Evolutionary conservation across 2,329 filamentous ascomycete genomes (phyloP).

Genomic region (Botrytis deweyae): DNA sequence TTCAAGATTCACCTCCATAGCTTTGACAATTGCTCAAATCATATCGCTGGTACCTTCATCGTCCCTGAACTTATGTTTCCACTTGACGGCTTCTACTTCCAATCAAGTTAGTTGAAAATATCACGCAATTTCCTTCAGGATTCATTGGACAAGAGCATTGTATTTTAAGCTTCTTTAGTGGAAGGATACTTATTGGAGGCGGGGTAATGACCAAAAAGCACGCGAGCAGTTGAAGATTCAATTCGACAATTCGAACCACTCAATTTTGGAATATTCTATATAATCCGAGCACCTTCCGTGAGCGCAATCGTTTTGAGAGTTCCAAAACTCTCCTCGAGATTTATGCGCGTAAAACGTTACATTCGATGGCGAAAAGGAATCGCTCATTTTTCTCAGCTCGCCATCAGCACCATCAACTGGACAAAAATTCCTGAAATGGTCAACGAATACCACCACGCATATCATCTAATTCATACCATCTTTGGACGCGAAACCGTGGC

Average conservation of each 20-base stretch:
- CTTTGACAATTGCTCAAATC: not conserved
- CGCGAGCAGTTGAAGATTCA: not conserved
- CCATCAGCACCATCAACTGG: not conserved
- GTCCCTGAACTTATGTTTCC: not conserved
- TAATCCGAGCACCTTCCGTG: not conserved
- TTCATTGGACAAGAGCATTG: not conserved
- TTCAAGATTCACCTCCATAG: not conserved
- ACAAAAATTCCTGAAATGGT: slow-evolving; percentile 1
- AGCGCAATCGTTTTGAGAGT: not conserved
- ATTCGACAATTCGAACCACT: not conserved
- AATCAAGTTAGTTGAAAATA: not conserved
- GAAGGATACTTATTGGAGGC: not conserved
- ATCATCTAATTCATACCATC: not conserved
- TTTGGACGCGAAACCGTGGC: not conserved
- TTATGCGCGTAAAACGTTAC: not conserved
- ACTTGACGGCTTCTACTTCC: not conserved
- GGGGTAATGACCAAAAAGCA: not conserved
- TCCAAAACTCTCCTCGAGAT: not conserved
- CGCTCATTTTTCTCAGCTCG: not conserved
- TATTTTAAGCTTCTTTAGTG: not conserved
- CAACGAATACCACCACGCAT: not conserved
- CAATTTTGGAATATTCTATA: not conserved
- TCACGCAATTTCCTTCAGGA: slow-evolving; percentile 1
- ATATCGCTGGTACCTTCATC: not conserved
- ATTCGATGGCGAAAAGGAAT: not conserved